phyloP scores from a whole-genome alignment of 176 grass and related monocot genomes.

The Musa beccarii region DNA sequence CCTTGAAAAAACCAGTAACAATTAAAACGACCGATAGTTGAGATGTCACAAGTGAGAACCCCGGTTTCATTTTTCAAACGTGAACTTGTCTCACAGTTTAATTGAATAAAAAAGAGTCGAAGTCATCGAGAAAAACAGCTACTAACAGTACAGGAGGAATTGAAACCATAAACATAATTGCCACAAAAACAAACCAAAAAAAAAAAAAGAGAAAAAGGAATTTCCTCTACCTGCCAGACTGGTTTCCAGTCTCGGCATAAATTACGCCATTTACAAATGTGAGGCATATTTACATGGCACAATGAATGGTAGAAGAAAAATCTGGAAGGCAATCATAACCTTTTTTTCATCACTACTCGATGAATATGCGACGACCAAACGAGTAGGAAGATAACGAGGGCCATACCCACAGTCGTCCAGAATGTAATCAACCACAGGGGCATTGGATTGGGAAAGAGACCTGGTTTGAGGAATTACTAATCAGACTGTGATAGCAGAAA shows the following conservation, averaged over 20 bases:
- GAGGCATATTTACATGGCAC: constrained; percentile 9
- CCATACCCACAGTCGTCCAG: constrained; percentile 42
- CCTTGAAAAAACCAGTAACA: too few relatives aligned
- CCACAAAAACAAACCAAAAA: not conserved
- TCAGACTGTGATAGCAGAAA: constrained; percentile 13
- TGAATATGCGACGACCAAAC: constrained; percentile 76
- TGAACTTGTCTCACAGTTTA: not conserved
- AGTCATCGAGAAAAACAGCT: not conserved
- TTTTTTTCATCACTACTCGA: constrained; percentile 64
- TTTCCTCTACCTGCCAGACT: not conserved
- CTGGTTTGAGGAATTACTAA: constrained; percentile 20
- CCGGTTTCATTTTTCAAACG: not conserved
- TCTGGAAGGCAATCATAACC: constrained; percentile 19
- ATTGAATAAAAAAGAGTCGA: not conserved
- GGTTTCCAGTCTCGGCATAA: constrained; percentile 14
- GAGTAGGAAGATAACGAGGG: constrained; percentile 52
- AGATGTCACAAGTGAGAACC: not conserved
- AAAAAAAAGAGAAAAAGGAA: not conserved
- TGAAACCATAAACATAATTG: too few relatives aligned
- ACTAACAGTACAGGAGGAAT: not conserved
- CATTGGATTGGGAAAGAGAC: constrained; percentile 86
- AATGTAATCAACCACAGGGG: constrained; percentile 59
- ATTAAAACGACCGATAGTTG: not conserved
- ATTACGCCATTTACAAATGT: constrained; percentile 66
- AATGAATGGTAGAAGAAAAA: constrained; percentile 20